Base-by-base conservation (phyloP, 805 yeast species). In the Groenewaldozyma salmanticensis region DNA sequence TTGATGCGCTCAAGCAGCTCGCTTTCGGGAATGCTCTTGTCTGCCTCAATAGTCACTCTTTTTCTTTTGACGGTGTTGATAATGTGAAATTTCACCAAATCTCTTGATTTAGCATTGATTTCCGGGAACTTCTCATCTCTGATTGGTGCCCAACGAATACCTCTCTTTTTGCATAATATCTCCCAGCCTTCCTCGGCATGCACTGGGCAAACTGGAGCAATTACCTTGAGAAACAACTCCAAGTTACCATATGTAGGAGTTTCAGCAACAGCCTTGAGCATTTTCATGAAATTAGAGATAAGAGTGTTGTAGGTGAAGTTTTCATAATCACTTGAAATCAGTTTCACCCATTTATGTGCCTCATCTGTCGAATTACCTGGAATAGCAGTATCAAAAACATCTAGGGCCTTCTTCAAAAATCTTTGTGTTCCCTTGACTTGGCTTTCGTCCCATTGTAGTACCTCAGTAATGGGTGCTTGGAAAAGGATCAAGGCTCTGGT, bases 401-500 rank as follows among this genome's bases (percentile, higher is more conserved):
- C 51, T 3, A 78, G 39, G 3, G 85, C 74, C 47, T 77, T 75
- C 31, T 68, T 67, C 34, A 92, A 58, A 96, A 96, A 92, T 47
- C 97, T 71, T 55, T 85, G 83, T 29, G 83, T 71, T 3, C 98
- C 98, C 21, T 74, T 76, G 47, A 92, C 88, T 55, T 83, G 87
- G 2, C 70, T 65, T 52, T 85, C 95, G 53, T 90, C 94, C 98
- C 98, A 92, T 50, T 79, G 77, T 44, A 92, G 67, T 4, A 78
- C 74, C 51, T 87, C 95, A 1, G 72, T 64, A 4, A 90, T 73
- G 2, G 97, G 95, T 0, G 96, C 96, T 54, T 81, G 94, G 66
- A 92, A 92, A 11, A 92, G 61, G 45, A 92, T 76, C 56, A 90
- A 96, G 0, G 97, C 97, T 46, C 97, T 72, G 0, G 90, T 83